Conservation (phyloP, 2,329 filamentous ascomycete genomes). For the Stagonosporopsis chrysanthemi region DNA sequence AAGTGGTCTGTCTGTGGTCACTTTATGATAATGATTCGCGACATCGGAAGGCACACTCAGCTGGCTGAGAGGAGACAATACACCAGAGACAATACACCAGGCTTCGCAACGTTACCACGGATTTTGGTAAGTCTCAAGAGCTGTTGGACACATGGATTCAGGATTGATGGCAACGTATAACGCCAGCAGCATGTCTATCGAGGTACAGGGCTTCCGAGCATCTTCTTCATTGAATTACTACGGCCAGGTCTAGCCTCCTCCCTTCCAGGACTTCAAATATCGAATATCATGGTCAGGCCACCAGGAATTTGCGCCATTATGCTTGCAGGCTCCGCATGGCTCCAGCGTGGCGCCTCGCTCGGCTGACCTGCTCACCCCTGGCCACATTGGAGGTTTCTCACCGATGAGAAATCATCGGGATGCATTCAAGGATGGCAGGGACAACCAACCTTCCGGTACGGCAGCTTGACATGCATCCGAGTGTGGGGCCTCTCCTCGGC, state of each 20-base stretch:
- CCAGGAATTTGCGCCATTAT: background rate
- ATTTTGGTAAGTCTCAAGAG: background rate
- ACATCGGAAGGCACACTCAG: background rate
- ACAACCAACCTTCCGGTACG: background rate
- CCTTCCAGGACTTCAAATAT: background rate
- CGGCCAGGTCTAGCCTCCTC: background rate
- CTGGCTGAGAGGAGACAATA: background rate
- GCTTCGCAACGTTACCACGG: background rate
- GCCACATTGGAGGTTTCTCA: background rate
- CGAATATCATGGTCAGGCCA: constrained; percentile 2
- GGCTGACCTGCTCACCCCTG: constrained; percentile 13
- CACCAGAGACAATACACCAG: background rate
- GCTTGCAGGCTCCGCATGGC: constrained; percentile 1
- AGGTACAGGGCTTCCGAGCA: background rate
- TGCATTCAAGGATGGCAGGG: background rate
- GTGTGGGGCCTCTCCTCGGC: background rate
- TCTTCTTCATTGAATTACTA: background rate
- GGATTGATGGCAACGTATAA: background rate
- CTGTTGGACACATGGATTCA: background rate
- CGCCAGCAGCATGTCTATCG: too few relatives aligned
- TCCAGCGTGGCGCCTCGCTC: constrained; percentile 3
- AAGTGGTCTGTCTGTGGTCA: too few relatives aligned
- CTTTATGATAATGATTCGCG: too few relatives aligned
- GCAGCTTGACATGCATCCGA: constrained; percentile 6
- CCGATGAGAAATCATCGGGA: constrained; percentile 9